A percentile compares a stretch with the other conserved stretches of the same genome.
Conservation (phyloP, 2,329 filamentous ascomycete genomes). For the Colletotrichum lini region DNA sequence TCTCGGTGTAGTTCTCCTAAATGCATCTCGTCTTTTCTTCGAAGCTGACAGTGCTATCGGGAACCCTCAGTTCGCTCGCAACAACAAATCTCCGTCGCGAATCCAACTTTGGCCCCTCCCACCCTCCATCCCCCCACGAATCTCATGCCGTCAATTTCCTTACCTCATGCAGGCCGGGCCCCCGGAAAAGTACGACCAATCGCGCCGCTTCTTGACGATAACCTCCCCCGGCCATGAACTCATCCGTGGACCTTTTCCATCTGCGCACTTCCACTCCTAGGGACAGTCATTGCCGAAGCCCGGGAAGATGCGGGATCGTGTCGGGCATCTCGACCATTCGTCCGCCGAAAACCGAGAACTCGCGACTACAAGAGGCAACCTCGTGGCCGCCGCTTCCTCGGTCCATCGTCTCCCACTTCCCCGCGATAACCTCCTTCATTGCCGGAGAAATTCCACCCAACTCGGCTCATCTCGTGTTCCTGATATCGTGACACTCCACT, state of each 20-base stretch:
- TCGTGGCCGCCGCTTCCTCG: constrained; percentile 27
- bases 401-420: constrained; percentile 2
- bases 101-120: not conserved
- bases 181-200: constrained; percentile 39
- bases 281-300: constrained; percentile 37
- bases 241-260: constrained; percentile 26
- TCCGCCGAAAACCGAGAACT: constrained; percentile 34
- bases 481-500: constrained; percentile 34
- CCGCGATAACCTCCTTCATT: constrained; percentile 20
- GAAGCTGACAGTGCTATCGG: not conserved
- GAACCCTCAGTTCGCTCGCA: constrained; percentile 8
- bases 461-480: constrained; percentile 38
- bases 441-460: constrained; percentile 23
- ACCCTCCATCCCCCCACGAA: constrained; percentile 12
- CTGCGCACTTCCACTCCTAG: constrained; percentile 20
- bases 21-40: not conserved
- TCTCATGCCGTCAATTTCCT: constrained; percentile 25
- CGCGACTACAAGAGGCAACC: constrained; percentile 6
- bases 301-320: constrained; percentile 40
- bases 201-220: constrained; percentile 31
- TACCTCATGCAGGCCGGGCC: constrained; percentile 32
- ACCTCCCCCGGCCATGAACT: constrained; percentile 27
- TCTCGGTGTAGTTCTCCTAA: constrained; percentile 21
- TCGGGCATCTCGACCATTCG: constrained; percentile 24
- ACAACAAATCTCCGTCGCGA: constrained; percentile 35